Conservation (phyloP, 345 rosid genomes). For the Ailanthus altissimus region DNA sequence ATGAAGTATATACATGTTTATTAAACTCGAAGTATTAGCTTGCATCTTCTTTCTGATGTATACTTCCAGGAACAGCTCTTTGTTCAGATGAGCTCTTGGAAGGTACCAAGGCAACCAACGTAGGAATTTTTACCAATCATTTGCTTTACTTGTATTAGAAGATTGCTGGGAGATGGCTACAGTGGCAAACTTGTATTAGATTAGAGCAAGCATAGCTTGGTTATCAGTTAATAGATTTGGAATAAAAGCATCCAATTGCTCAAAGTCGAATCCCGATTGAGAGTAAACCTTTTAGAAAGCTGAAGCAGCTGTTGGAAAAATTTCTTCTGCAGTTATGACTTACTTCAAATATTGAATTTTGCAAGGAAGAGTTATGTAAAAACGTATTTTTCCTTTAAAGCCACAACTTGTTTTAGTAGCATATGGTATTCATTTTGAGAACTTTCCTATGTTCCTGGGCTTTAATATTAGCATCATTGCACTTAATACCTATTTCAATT, state of each 20-base stretch:
- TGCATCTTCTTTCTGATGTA: background rate
- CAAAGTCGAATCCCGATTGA: background rate
- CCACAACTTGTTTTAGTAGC: too few relatives aligned
- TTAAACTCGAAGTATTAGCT: background rate
- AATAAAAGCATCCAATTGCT: background rate
- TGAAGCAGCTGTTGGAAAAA: background rate
- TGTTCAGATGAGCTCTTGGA: too few relatives aligned
- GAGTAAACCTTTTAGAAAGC: background rate
- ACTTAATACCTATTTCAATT: too few relatives aligned
- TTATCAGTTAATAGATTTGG: background rate
- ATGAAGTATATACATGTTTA: background rate
- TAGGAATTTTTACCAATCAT: background rate
- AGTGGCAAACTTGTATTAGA: background rate
- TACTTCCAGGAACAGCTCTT: background rate
- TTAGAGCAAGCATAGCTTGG: background rate
- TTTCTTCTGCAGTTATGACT: too few relatives aligned
- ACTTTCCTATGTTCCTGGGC: background rate
- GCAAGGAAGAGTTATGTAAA: background rate
- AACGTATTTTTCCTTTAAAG: too few relatives aligned
- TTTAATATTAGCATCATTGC: too few relatives aligned
- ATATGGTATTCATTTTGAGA: background rate
- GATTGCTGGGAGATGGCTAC: background rate
- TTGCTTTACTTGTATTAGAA: background rate
- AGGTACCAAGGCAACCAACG: background rate
- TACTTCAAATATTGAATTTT: too few relatives aligned